Base-by-base conservation (phyloP, 768 basidiomycete genomes). In the Coprinopsis cinerea region DNA sequence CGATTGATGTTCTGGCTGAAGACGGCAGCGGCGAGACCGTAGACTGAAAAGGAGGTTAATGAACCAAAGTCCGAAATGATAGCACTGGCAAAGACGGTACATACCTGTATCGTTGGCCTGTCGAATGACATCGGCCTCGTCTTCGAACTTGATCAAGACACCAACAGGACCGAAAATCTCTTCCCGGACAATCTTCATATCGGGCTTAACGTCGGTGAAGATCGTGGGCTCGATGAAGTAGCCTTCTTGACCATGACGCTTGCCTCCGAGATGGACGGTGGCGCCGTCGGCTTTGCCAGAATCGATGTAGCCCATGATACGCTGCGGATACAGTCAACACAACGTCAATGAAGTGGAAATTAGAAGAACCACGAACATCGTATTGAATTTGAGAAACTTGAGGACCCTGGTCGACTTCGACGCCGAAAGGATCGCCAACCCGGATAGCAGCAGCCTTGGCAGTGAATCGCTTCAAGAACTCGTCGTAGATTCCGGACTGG, bases 11-110 rank as follows among this genome's bases (percentile, higher is more conserved):
- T 76, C 59, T 80, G 73, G 28, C 87, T 83, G 75, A 93, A 96
- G 47, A 98, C 82, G 6, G 87, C 86, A 2, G 88, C 83, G 13
- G 91, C 92, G 39, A 96, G 79, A 51, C 94, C 94, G 64, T 93
- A 95, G 20, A 74, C 59, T 9, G 24, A 14, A 32, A 18, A 30
- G 30, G 13, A 32, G 14, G 26, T 22, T 53, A 1, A 39, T n/a
- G n/a, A n/a, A n/a, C n/a, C n/a, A n/a, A n/a, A n/a, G n/a, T n/a
- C n/a, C n/a, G n/a, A n/a, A n/a, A n/a, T n/a, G n/a, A n/a, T n/a
- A n/a, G n/a, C n/a, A n/a, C n/a, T n/a, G n/a, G n/a, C n/a, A 54
- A 35, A 25, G 18, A 30, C 15, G 4, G 44, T n/a, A n/a, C n/a
- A n/a, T n/a, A 67, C 65, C 28, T 3, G 88, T 85, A 62, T 95